Base-by-base conservation (phyloP, 345 rosid species). In the Nephelium lappaceum region DNA sequence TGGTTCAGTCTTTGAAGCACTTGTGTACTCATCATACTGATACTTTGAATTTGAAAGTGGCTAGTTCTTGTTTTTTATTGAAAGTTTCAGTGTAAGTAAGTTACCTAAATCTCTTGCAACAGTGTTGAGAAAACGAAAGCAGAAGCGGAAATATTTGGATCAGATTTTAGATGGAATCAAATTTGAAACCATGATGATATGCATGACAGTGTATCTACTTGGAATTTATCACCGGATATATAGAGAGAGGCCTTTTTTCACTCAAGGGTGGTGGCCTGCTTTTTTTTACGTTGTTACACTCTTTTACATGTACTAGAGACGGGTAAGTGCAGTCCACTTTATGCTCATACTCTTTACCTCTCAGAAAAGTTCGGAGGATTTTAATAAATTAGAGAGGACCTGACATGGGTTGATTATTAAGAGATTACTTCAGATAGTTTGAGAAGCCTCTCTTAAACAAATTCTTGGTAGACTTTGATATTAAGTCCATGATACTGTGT, bases 91-190 rank as follows among this genome's bases (percentile, higher is more conserved):
- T 41, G 79, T 0, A 79, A 31, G 36, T 31, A 79, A 23, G 25
- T 0, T 45, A 75, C n/a, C 11, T 8, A 64, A 23, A 11, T 45
- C 60, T 45, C 25, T 42, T 53, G 62, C 58, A 77, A 71, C 60
- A 68, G 77, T 72, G 80, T 58, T 64, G 36, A 72, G 76, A 84
- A 68, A 83, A 81, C 75, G 79, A 84, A 67, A 72, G 51, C 24
- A 45, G 69, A 57, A 57, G 57, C 27, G 43, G 39, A 24, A 74
- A 60, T 45, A 41, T 21, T 67, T 27, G 73, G 66, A 77, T 71
- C 51, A n/a, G 69, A 19, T 27, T 31, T 71, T 8, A 67, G 8
- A 63, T 6, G 38, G 73, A 78, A 81, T 81, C 73, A 69, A 42
- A 25, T 11, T 57, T 65, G 70, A 45, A 65, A 71, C 25, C 23